A percentile compares a stretch with the other conserved stretches of the same genome.
Conservation (phyloP, 2,329 filamentous ascomycete genomes). For the Chaetomiaceae sp. region DNA sequence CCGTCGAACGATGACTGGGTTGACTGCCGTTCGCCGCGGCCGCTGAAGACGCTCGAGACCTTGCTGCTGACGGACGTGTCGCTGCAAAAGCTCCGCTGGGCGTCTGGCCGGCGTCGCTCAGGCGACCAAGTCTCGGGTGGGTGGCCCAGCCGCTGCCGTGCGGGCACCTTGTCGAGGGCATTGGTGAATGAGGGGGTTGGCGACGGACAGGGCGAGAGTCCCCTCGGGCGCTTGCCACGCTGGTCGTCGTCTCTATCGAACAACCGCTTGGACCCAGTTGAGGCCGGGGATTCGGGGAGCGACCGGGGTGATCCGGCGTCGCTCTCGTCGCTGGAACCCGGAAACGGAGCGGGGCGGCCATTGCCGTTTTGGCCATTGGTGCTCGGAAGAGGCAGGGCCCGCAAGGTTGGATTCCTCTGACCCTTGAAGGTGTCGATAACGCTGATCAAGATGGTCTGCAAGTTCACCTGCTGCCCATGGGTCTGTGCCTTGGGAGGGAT, state of each 20-base stretch:
- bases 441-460: constrained; percentile 26
- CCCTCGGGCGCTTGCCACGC: constrained; percentile 10
- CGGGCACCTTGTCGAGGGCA: constrained; percentile 19
- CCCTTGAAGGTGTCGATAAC: constrained; percentile 19
- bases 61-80: constrained; percentile 30
- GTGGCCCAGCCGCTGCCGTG: constrained; percentile 3
- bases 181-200: background rate
- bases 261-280: constrained; percentile 15
- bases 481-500: constrained; percentile 19
- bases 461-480: constrained; percentile 15
- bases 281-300: background rate
- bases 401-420: background rate
- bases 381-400: background rate
- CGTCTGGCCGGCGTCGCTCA: background rate
- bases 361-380: background rate
- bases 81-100: constrained; percentile 22
- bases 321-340: background rate
- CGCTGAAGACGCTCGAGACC: constrained; percentile 35
- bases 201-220: background rate
- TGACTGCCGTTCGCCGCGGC: constrained; percentile 19
- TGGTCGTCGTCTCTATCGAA: constrained; percentile 9
- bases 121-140: background rate
- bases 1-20: constrained; percentile 35
- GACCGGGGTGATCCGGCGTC: background rate
- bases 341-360: background rate